Percentiles rank a stretch among this genome's conserved stretches.
Conservation (phyloP, 140 eudicot species). For the Senecio squalidus region DNA sequence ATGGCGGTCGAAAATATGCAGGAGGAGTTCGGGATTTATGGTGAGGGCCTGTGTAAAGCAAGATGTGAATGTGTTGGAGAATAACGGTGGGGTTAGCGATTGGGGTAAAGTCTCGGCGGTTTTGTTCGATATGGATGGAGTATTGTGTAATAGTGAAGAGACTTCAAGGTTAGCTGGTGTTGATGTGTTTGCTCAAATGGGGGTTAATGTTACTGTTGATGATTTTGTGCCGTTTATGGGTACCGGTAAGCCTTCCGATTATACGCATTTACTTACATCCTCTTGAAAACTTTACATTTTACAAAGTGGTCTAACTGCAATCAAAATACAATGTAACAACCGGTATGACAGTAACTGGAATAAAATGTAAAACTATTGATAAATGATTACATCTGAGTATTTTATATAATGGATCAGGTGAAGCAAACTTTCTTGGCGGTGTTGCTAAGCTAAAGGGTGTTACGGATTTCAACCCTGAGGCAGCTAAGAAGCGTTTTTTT, state of each 20-base stretch:
- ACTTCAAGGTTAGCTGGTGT: slow-evolving; percentile 78
- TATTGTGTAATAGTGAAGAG: slow-evolving; percentile 92
- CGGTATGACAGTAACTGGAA: background rate
- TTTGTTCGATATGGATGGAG: slow-evolving; percentile 98
- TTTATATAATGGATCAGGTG: slow-evolving; percentile 50
- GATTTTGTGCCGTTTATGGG: slow-evolving; percentile 97
- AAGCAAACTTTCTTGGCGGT: slow-evolving; percentile 96
- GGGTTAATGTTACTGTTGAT: slow-evolving; percentile 66
- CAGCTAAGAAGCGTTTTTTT: slow-evolving; percentile 88
- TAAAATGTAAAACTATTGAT: background rate
- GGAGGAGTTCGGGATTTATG: slow-evolving; percentile 13
- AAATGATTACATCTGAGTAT: slow-evolving; percentile 5
- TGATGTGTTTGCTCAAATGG: slow-evolving; percentile 89
- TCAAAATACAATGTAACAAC: too few relatives aligned
- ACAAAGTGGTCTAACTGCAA: too few relatives aligned
- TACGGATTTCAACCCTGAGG: slow-evolving; percentile 61
- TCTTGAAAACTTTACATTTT: too few relatives aligned
- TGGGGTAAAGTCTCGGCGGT: slow-evolving; percentile 98
- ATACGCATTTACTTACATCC: background rate
- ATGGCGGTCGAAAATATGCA: too few relatives aligned
- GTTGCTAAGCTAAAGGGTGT: slow-evolving; percentile 87
- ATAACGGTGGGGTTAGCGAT: slow-evolving; percentile 11
- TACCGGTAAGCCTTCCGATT: slow-evolving; percentile 45
- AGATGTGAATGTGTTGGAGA: slow-evolving; percentile 29
- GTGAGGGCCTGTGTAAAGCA: slow-evolving; percentile 36